Evolutionary conservation across 768 basidiomycete species (phyloP).

Genomic region (Mycena belliarum): DNA sequence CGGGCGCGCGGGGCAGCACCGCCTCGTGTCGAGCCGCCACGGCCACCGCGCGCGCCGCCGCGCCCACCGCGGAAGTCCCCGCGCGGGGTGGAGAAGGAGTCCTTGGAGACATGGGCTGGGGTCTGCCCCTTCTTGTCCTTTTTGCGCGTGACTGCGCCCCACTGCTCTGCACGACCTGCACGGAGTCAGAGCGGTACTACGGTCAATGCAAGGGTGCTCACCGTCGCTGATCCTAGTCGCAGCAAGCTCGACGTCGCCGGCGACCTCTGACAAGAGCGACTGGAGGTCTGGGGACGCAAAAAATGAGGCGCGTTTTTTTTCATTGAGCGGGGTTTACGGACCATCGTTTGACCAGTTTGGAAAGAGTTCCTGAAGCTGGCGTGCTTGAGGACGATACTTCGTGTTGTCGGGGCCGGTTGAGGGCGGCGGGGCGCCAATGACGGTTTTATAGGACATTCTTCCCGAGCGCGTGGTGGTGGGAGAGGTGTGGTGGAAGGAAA

Average conservation of each 20-base stretch:
- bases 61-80: slow-evolving; percentile 64
- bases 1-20: slow-evolving; percentile 50
- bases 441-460: slow-evolving; percentile 55
- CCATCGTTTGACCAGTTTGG: slow-evolving; percentile 73
- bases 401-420: slow-evolving; percentile 34
- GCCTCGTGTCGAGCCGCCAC: slow-evolving; percentile 62
- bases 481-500: not conserved
- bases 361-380: slow-evolving; percentile 71
- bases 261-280: slow-evolving; percentile 65
- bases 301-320: slow-evolving; percentile 28
- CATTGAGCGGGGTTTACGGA: slow-evolving; percentile 34
- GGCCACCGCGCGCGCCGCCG: slow-evolving; percentile 56
- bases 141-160: slow-evolving; percentile 84
- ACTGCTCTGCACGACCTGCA: slow-evolving; percentile 73
- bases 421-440: slow-evolving; percentile 40
- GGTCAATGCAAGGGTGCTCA: slow-evolving; percentile 29
- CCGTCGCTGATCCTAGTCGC: slow-evolving; percentile 79
- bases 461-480: not conserved
- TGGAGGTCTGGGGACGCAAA: slow-evolving; percentile 54
- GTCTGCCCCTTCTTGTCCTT: slow-evolving; percentile 76
- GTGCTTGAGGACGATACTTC: slow-evolving; percentile 56
- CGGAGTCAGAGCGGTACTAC: slow-evolving; percentile 22
- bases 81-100: slow-evolving; percentile 42
- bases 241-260: slow-evolving; percentile 69
- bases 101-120: slow-evolving; percentile 49